These are phyloP conservation scores for Mucor saturninus DNA, from an alignment of 371 early-diverging fungal genomes.

Conservation along the genomic window DNA sequence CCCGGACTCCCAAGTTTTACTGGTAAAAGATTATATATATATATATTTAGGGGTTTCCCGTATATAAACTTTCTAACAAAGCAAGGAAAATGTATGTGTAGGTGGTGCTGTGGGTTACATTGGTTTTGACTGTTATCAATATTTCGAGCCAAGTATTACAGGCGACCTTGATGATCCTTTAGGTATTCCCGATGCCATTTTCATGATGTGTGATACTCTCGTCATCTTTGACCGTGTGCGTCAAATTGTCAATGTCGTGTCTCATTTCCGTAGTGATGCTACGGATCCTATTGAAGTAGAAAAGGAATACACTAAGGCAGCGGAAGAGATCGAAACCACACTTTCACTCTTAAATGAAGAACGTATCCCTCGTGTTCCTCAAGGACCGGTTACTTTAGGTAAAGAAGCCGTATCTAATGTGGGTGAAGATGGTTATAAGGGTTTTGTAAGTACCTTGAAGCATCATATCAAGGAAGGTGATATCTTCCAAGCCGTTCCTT, in stretches of 20 bases:
- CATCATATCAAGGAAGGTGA: slow-evolving; percentile 93
- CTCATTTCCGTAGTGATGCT: slow-evolving; percentile 81
- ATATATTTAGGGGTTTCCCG: background rate
- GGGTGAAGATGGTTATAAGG: slow-evolving; percentile 87
- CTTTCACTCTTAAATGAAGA: slow-evolving; percentile 64
- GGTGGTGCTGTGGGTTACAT: slow-evolving; percentile 98
- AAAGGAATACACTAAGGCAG: slow-evolving; percentile 68
- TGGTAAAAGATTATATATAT: slow-evolving; percentile 46
- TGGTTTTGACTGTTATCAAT: slow-evolving; percentile 93
- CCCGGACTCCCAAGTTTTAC: slow-evolving; percentile 89
- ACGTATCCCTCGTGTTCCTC: slow-evolving; percentile 60
- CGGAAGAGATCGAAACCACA: slow-evolving; percentile 66
- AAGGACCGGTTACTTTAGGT: slow-evolving; percentile 69
- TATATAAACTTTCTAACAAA: background rate
- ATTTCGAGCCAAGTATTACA: slow-evolving; percentile 91
- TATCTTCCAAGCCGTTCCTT: slow-evolving; percentile 96
- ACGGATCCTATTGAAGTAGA: slow-evolving; percentile 59
- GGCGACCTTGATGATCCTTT: slow-evolving; percentile 82
- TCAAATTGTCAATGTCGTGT: slow-evolving; percentile 87
- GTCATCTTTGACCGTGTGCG: slow-evolving; percentile 94
- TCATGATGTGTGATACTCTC: slow-evolving; percentile 92
- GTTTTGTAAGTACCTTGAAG: slow-evolving; percentile 87
- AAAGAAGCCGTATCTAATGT: slow-evolving; percentile 78
- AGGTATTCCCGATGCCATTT: slow-evolving; percentile 90
- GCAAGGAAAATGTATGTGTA: slow-evolving; percentile 6